phyloP scores from a whole-genome alignment of 2,329 filamentous ascomycete species.

The Simplicillium sp. region DNA sequence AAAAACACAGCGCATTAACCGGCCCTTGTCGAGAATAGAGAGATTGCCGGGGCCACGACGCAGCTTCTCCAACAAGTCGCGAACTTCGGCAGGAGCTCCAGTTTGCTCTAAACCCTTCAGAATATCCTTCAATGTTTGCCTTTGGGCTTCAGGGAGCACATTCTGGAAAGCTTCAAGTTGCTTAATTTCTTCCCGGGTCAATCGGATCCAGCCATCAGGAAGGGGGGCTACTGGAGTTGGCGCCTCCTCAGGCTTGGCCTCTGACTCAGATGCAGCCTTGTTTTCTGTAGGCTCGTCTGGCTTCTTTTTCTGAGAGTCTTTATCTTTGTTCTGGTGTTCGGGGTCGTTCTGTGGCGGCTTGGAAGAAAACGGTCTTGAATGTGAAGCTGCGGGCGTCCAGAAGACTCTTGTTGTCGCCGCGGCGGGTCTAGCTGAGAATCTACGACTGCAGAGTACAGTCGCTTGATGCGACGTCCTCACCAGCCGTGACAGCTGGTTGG shows the following conservation, averaged over 20 bases:
- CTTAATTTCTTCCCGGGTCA: conserved; percentile 36
- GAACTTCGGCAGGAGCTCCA: conserved; percentile 61
- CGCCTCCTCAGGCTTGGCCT: conserved; percentile 14
- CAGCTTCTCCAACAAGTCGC: conserved; percentile 46
- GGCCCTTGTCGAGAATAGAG: conserved; percentile 26
- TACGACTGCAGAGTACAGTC: conserved; percentile 33
- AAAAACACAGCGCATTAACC: conserved; percentile 25
- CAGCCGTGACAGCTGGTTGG: conserved; percentile 55
- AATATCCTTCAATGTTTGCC: conserved; percentile 46
- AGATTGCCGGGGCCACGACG: conserved; percentile 45
- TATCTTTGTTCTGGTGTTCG: conserved; percentile 44
- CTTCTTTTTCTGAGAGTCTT: background rate
- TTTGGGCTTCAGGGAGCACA: conserved; percentile 53
- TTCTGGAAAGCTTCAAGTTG: conserved; percentile 51
- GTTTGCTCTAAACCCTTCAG: conserved; percentile 54
- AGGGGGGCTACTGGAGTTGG: conserved; percentile 16
- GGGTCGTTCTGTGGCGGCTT: conserved; percentile 6
- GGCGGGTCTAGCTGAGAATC: background rate
- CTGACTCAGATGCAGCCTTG: conserved; percentile 11
- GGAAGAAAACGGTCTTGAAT: background rate
- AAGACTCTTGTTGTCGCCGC: background rate
- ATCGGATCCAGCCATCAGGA: conserved; percentile 36
- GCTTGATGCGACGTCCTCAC: conserved; percentile 46
- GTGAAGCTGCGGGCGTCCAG: no score
- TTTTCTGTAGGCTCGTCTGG: conserved; percentile 4